Base-by-base conservation (phyloP, 2,329 filamentous ascomycete species). In the Ceratocystiopsis sp. region DNA sequence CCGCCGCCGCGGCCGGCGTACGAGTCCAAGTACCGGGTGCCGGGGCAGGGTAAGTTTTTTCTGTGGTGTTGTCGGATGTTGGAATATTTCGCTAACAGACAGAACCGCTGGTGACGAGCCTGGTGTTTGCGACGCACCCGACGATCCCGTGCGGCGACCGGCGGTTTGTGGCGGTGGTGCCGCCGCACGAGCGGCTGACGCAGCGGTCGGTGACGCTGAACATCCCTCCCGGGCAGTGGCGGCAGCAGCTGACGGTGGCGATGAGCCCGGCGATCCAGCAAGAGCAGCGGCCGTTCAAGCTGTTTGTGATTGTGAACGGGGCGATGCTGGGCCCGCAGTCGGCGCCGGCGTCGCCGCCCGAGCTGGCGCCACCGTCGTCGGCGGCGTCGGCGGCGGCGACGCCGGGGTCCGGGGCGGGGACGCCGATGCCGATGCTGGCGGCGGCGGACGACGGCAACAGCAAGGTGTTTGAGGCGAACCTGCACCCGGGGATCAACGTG, bases 161-260 rank as follows among this genome's bases (percentile, higher is more conserved):
- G 21, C 75, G 73, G 21, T 77, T 80, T 55, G 63, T 71, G 33
- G 63, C 83, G 43, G 69, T 73, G 34, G 63, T 93, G 32, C 67
- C 71, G 2, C 78, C 85, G 4, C 76, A 79, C 42, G 63, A 73
- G 8, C 72, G 68, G 16, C 69, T 80, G 52, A 70, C 75, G 25
- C 75, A 84, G 45, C 80, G 89, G 52, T 84, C 78, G 5, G 65
- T 81, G 37, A 82, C 83, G 7, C 64, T 91, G 44, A 79, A 76
- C 45, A 63, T 91, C 11, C 76, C 82, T 1, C 60, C 70, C 2
- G 71, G 68, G 39, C 75, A 86, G 52, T 77, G 74, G 51, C 78
- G 79, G 46, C 63, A 93, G 16, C 80, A 86, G 47, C 69, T 93
- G 45, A 67, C 73, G 18, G 78, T 81, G 4, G 71, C 69, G 12